Evolutionary conservation across 2,329 filamentous ascomycete species (phyloP), one percentile per base, ranked within the genome.

Genomic region (Pseudocercospora eumusae): DNA sequence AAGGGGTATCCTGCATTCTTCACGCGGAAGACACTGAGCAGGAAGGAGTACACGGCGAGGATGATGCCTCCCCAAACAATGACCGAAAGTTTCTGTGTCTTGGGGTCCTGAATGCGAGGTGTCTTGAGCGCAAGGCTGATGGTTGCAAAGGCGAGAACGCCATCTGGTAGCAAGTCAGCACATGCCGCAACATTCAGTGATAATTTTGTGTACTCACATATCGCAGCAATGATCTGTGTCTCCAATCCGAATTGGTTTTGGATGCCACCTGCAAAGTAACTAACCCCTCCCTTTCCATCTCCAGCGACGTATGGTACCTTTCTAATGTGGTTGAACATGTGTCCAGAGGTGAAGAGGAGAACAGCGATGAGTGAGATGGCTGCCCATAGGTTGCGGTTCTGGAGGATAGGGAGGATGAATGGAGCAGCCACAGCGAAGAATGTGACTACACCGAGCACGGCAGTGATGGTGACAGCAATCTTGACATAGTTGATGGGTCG

Each of bases 241-340:
- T 99, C 95, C 70, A 99, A 81, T 13, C 95, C 95, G 72, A 89
- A 92, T 75, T 99, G 95, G 75, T 87, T 96, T 76, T 93, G 92
- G 78, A 99, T 99, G 0, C 95, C 93, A 42, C 84, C 84, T 3
- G 93, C 91, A 77, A 99, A 95, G 77, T 98, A 98, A 73, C 80
- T 90, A 65, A 99, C 86, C 4, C 92, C 92, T 18, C 95, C 95
- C 59, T 85, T 87, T 40, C 92, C 91, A 74, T 98, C 88, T 45
- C 89, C 90, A 45, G 87, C 83, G 31, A 98, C 92, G 71, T 99
- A 99, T 2, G 95, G 95, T 2, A 96, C 91, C 76, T 95, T 93
- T 70, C 96, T 87, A 74, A 99, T 99, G 74, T 97, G 93, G 78
- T 98, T 99, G 84, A 96, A 99, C 96, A 99, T 99, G 79, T 98